Evolutionary conservation across 345 rosid species (phyloP).

Genomic region (Ceriops decandra): DNA sequence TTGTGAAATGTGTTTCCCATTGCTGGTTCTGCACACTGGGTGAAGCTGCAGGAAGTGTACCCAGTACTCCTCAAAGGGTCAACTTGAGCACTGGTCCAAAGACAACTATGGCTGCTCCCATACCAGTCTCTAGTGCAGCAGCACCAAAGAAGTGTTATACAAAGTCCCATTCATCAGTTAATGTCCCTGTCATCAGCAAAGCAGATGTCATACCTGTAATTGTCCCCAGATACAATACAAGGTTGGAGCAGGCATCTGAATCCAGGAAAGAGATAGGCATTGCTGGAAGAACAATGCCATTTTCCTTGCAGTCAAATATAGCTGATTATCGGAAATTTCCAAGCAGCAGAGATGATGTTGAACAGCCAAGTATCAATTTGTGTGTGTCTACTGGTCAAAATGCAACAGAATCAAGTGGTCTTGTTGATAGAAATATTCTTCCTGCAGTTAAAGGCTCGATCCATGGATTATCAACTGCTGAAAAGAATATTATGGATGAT

Average conservation of each 20-base stretch:
- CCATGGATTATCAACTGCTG: slow-evolving; percentile 47
- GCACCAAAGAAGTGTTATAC: slow-evolving; percentile 53
- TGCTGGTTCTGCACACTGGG: slow-evolving; percentile 32
- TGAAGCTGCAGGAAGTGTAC: slow-evolving; percentile 79
- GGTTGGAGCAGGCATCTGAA: slow-evolving; percentile 61
- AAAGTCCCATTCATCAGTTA: slow-evolving; percentile 42
- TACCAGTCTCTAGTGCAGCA: slow-evolving; percentile 41
- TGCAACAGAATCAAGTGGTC: slow-evolving; percentile 37
- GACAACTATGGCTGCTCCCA: slow-evolving; percentile 38
- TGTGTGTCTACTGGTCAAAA: slow-evolving; percentile 45
- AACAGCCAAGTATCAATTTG: slow-evolving; percentile 40
- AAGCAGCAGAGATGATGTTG: slow-evolving; percentile 58
- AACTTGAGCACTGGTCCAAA: slow-evolving; percentile 42
- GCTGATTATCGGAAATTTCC: slow-evolving; percentile 55
- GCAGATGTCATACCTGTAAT: slow-evolving; percentile 69
- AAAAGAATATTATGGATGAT: slow-evolving; percentile 56
- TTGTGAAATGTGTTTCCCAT: slow-evolving; percentile 19
- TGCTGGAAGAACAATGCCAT: slow-evolving; percentile 92
- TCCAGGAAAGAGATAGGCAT: slow-evolving; percentile 68
- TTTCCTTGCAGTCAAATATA: slow-evolving; percentile 81
- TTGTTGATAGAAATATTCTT: slow-evolving; percentile 39
- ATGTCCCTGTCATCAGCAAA: slow-evolving; percentile 51
- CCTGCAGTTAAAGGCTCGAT: slow-evolving; percentile 41
- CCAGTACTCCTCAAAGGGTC: slow-evolving; percentile 79
- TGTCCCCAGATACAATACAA: slow-evolving; percentile 73